A percentile compares a stretch with the other conserved stretches of the same genome.
Evolutionary conservation across 345 rosid species (phyloP).

Genomic region (Arabis alpina): DNA sequence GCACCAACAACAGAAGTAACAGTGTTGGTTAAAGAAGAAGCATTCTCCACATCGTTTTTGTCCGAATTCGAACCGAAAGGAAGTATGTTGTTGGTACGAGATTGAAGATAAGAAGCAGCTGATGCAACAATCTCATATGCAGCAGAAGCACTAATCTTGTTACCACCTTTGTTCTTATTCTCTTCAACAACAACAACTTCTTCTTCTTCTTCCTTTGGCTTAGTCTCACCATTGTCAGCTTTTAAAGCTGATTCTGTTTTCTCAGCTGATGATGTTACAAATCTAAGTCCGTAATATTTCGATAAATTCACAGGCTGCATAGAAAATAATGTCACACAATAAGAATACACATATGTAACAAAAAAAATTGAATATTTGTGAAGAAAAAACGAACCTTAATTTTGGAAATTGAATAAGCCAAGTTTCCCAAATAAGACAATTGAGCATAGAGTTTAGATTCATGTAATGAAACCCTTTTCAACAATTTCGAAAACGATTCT

Average conservation of each 20-base stretch:
- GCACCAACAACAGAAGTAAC: conserved; percentile 96
- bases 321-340: conserved; percentile 13
- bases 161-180: conserved; percentile 51
- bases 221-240: conserved; percentile 50
- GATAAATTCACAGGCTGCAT: conserved; percentile 67
- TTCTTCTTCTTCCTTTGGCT: conserved; percentile 35
- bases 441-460: conserved; percentile 80
- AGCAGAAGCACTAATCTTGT: conserved; percentile 60
- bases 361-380: neutral
- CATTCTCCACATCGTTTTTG: conserved; percentile 45
- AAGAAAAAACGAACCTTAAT: conserved; percentile 55
- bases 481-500: conserved; percentile 74
- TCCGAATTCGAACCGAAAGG: conserved; percentile 45
- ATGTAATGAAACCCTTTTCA: conserved; percentile 60
- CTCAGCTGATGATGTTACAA: conserved; percentile 80
- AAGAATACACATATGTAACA: too few relatives aligned
- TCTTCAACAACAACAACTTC: conserved; percentile 41
- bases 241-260: conserved; percentile 58
- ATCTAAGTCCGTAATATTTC: conserved; percentile 58
- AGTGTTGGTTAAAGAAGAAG: conserved; percentile 72
- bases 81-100: conserved; percentile 63
- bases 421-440: conserved; percentile 74
- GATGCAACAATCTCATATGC: conserved; percentile 79
- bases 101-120: conserved; percentile 80
- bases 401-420: conserved; percentile 76